Base-by-base conservation (phyloP, 129 eudicot genomes). In the Ambrosia artemisiifolia region DNA sequence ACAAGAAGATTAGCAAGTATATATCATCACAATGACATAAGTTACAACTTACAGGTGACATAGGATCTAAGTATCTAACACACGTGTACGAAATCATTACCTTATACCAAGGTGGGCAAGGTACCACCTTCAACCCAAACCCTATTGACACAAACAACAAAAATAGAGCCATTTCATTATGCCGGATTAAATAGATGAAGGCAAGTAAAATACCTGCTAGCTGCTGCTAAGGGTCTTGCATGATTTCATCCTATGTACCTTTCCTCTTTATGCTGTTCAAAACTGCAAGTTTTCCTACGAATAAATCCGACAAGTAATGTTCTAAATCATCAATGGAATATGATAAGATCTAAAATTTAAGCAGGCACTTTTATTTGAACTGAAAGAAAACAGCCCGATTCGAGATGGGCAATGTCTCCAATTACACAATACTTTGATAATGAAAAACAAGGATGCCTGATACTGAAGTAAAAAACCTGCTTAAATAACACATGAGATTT, bases 281-380 rank as follows among this genome's bases (percentile, higher is more conserved):
- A 56, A 88, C 76, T 33, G 76, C 84, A 47, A 96, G 91, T 33
- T 81, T 84, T 19, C 98, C 96, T 83, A 90, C 98, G 54, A 94
- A 94, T 13, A 94, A 81, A 84, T 90, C 91, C 63, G 72, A 78
- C 77, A 94, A 70, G 67, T 90, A 88, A 72, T 78, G 76, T 84
- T 94, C 98, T 49, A 94, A 82, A 73, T 94, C 98, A 67, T 94
- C 96, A 10, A 88, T 80, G 54, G 79, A 82, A 63, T n/a, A n/a
- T n/a, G n/a, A n/a, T n/a, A n/a, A n/a, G n/a, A n/a, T n/a, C n/a
- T n/a, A n/a, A n/a, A n/a, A n/a, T n/a, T n/a, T n/a, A n/a, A n/a
- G n/a, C n/a, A n/a, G n/a, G n/a, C n/a, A n/a, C n/a, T n/a, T n/a
- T n/a, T n/a, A n/a, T n/a, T n/a, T n/a, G n/a, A n/a, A n/a, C n/a